A percentile compares a stretch with the other conserved stretches of the same genome.
Conservation (phyloP, 2,329 filamentous ascomycete genomes). For the Tothia fuscella region DNA sequence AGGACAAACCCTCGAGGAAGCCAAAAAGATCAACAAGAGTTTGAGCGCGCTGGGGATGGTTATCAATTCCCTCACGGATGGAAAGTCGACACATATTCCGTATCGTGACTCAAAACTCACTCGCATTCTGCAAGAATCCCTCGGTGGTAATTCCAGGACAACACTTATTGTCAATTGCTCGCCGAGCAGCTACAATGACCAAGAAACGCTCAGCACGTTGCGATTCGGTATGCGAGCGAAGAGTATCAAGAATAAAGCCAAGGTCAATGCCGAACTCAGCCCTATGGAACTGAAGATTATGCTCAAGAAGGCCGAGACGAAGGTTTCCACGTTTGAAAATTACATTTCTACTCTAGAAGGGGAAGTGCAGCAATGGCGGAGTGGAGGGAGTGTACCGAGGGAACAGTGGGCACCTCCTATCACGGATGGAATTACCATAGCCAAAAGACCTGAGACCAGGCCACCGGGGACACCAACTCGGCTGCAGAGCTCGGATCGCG, state of each 20-base stretch:
- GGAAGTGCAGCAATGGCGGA: slow-evolving; percentile 78
- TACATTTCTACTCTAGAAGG: slow-evolving; percentile 76
- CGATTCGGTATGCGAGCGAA: slow-evolving; percentile 94
- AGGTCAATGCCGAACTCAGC: slow-evolving; percentile 96
- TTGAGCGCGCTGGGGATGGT: slow-evolving; percentile 97
- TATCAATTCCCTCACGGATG: slow-evolving; percentile 93
- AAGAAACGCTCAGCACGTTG: slow-evolving; percentile 82
- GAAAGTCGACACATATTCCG: slow-evolving; percentile 90
- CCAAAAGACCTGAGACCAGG: slow-evolving; percentile 36
- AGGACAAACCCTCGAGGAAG: slow-evolving; percentile 92
- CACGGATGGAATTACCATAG: slow-evolving; percentile 39
- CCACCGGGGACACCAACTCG: slow-evolving; percentile 18
- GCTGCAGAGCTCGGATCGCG: slow-evolving; percentile 18
- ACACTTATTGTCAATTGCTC: slow-evolving; percentile 98
- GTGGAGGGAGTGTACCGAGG: slow-evolving; percentile 76
- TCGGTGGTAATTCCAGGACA: slow-evolving; percentile 96
- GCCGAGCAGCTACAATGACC: slow-evolving; percentile 96
- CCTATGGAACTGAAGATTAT: slow-evolving; percentile 88
- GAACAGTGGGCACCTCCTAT: slow-evolving; percentile 72
- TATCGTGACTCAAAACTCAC: slow-evolving; percentile 98
- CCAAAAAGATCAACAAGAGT: slow-evolving; percentile 99
- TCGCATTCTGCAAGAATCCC: slow-evolving; percentile 88
- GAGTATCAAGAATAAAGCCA: slow-evolving; percentile 99
- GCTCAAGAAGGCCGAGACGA: slow-evolving; percentile 82
- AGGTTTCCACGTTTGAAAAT: slow-evolving; percentile 76